These are phyloP conservation scores for Quercus tomentella DNA, from an alignment of 331 rosid species.

Conservation along the genomic window DNA sequence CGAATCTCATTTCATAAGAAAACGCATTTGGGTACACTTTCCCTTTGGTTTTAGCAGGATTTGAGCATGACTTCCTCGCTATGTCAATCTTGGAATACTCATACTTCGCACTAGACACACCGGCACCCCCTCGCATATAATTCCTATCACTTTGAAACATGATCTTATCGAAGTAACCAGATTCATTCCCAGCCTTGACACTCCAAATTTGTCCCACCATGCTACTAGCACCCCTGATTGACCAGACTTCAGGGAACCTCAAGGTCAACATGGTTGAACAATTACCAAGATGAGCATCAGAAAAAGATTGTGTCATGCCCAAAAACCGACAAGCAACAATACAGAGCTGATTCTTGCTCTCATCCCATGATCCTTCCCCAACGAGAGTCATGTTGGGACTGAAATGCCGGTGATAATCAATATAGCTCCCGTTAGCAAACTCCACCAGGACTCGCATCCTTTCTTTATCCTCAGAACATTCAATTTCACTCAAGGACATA, in stretches of 20 bases:
- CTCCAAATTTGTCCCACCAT: conserved; percentile 61
- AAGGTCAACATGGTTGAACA: conserved; percentile 49
- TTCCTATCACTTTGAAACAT: conserved; percentile 13
- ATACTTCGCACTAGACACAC: conserved; percentile 17
- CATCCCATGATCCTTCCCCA: conserved; percentile 75
- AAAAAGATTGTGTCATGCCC: conserved; percentile 6
- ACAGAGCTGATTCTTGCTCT: conserved; percentile 20
- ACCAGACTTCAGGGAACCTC: conserved; percentile 41
- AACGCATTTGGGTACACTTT: no score
- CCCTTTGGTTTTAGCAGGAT: conserved; percentile 30
- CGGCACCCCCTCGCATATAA: not conserved
- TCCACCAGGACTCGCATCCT: conserved; percentile 31
- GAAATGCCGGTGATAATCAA: conserved; percentile 13
- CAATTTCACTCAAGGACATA: conserved; percentile 25
- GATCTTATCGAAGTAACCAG: conserved; percentile 39
- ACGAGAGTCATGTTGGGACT: conserved; percentile 34
- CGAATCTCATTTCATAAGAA: not conserved
- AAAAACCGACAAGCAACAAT: conserved; percentile 45
- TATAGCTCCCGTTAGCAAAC: conserved; percentile 1
- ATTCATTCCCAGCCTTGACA: conserved; percentile 26
- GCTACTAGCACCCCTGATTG: conserved; percentile 36
- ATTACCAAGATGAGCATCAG: conserved; percentile 31
- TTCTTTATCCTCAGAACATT: conserved; percentile 22
- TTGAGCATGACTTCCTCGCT: conserved; percentile 37
- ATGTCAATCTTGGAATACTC: conserved; percentile 37